phyloP scores from a whole-genome alignment of 2,329 filamentous ascomycete species.

The Claviceps sp. region DNA sequence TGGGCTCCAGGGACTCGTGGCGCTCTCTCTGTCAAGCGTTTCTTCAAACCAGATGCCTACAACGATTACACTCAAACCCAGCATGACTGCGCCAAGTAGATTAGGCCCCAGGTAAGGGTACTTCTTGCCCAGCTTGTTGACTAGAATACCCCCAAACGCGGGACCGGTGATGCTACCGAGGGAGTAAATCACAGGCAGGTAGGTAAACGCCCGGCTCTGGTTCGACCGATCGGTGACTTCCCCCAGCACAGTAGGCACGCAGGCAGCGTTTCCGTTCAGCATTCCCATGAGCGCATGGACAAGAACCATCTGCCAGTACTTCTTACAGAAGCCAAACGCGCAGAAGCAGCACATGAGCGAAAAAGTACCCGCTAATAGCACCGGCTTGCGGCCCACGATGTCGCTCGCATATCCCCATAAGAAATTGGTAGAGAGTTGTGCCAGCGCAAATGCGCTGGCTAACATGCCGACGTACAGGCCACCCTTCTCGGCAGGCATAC shows the following conservation, averaged over 20 bases:
- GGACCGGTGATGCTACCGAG: conserved; percentile 88
- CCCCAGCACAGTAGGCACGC: conserved; percentile 85
- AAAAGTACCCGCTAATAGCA: conserved; percentile 67
- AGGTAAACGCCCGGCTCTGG: conserved; percentile 86
- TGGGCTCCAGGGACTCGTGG: conserved; percentile 18
- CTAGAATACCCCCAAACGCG: conserved; percentile 74
- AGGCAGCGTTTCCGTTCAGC: conserved; percentile 87
- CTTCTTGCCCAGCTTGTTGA: conserved; percentile 43
- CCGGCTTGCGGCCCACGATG: conserved; percentile 57
- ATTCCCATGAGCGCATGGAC: conserved; percentile 86
- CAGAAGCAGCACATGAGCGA: conserved; percentile 70
- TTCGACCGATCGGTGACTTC: conserved; percentile 94
- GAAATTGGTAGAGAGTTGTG: conserved; percentile 86
- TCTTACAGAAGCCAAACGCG: conserved; percentile 74
- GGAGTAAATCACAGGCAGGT: conserved; percentile 91
- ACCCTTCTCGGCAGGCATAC: conserved; percentile 55
- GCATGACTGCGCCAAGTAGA: conserved; percentile 57
- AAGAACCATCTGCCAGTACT: conserved; percentile 69
- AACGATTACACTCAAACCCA: conserved; percentile 59
- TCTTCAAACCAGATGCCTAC: conserved; percentile 77
- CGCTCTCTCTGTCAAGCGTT: conserved; percentile 35
- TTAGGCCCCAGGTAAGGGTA: conserved; percentile 85
- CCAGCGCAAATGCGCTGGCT: conserved; percentile 81
- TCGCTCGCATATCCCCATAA: conserved; percentile 44
- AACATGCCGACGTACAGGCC: conserved; percentile 85